Base-by-base conservation (phyloP, 2,329 filamentous ascomycete species). In the Ceratocystiopsis minuta region DNA sequence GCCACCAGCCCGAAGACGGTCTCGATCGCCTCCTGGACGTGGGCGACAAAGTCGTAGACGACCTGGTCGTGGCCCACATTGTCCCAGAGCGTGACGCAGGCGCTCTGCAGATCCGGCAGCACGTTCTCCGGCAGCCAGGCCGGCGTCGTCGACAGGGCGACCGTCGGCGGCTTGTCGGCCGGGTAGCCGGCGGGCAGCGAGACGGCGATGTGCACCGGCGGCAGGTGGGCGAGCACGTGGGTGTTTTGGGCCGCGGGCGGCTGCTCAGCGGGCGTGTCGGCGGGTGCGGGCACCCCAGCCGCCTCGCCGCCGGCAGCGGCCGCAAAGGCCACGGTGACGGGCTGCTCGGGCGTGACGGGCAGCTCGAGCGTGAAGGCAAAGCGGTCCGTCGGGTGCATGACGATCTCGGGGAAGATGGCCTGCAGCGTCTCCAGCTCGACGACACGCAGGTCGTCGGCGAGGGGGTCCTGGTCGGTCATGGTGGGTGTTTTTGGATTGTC, bases 331-430 rank as follows among this genome's bases (percentile, higher is more conserved):
- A 79, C 72, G 6, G 66, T 70, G 43, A 78, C 61, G 11, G 71
- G 63, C 36, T 64, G 60, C 32, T 57, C 59, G 12, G 75, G 68
- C 47, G 66, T 64, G 35, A 78, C 67, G 4, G 72, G 70, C 16
- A 79, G 56, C 37, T 75, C 68, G 43, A 79, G 64, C 36, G 62
- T 61, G 53, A 77, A 67, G 9, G 60, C 61, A 50, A 67, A 66
- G n/a, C 53, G 54, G 44, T 65, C 59, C 31, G 63, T 50, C 7
- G 60, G 53, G 37, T 62, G 55, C 16, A 64, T 54, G 28, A 62
- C 62, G 14, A 80, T 68, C 56, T 80, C 77, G n/a, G 76, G 76
- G 48, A 70, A 81, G 51, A 81, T 80, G 47, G 75, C 72, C 43
- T 65, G 60, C 43, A 80, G 65, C 14, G 73, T 68, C 51, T 65